Evolutionary conservation across 2,329 filamentous ascomycete genomes (phyloP), one percentile per base, ranked within the genome.

Genomic region (Moelleriella libera): DNA sequence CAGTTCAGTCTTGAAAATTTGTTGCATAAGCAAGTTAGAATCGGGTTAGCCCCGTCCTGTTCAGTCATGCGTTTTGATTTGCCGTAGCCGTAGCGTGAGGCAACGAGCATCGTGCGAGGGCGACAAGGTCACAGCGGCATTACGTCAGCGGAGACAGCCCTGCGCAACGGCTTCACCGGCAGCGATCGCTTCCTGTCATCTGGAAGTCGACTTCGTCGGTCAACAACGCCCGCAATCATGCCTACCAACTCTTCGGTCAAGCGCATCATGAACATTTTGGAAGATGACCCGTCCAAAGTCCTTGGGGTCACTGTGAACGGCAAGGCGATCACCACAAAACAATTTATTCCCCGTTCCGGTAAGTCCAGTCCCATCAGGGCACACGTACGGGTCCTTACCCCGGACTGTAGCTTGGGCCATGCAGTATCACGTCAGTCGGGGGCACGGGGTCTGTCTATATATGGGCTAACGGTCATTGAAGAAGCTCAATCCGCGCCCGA

Each of bases 331-430:
- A 41, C 40, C 6, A 41, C 40, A n/a, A 41, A 41, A 41, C 40
- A 41, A 14, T 41, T 3, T 5, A 21, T 45, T 32, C 30, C 30
- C 10, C 76, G 73, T 56, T 60, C 67, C 2, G 78, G 78, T 11
- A 63, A 64, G 37, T 85, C 80, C 81, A 70, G 84, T 30, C 79
- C 80, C 3, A 64, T 74, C n/a, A 62, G 75, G 49, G 63, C 66
- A 12, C 3, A 2, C 34, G 12, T 8, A 37, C 21, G 21, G 21
- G 21, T 21, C 21, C 21, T 21, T 21, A 21, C 21, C 21, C 21
- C 21, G 21, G 21, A 21, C 21, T 21, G 21, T 21, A 21, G 21
- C 21, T 21, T 21, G 21, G 21, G 21, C 21, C 21, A 21, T 21
- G 21, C 21, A 21, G 21, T 2, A 21, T 21, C 34, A 39, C 34